Percentiles rank a stretch among this genome's conserved stretches.
Evolutionary conservation across 768 basidiomycete species (phyloP).

Genomic region (Pisolithus albus): DNA sequence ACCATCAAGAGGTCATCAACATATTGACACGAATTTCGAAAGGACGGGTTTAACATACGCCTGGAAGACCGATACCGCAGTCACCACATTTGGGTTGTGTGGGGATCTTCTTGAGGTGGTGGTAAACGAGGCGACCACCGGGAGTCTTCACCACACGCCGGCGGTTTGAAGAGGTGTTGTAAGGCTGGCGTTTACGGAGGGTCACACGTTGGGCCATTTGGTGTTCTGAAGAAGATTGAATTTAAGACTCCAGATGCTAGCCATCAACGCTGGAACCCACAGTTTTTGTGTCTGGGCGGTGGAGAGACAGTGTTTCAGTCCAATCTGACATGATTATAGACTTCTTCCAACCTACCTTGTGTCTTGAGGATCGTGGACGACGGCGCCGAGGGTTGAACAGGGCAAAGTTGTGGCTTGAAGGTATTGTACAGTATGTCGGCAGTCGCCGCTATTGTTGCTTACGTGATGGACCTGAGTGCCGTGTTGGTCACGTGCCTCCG

Average conservation of each 20-base stretch:
- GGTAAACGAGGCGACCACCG: conserved; percentile 96
- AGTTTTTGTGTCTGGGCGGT: background rate
- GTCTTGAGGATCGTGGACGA: conserved; percentile 29
- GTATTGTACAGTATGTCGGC: conserved; percentile 25
- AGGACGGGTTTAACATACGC: conserved; percentile 54
- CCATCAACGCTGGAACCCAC: background rate
- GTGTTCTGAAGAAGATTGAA: conserved; percentile 7
- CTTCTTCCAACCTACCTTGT: conserved; percentile 5
- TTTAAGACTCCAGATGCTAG: background rate
- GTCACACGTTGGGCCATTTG: conserved; percentile 98
- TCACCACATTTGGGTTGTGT: conserved; percentile 97
- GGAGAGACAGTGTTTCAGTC: background rate
- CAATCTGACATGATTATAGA: background rate
- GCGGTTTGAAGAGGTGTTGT: conserved; percentile 97
- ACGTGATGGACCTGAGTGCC: background rate
- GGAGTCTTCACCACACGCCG: conserved; percentile 96
- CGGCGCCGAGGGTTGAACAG: conserved; percentile 21
- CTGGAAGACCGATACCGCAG: conserved; percentile 89
- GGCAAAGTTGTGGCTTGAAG: conserved; percentile 23
- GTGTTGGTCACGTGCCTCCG: conserved; percentile 1
- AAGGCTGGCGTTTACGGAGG: conserved; percentile 95
- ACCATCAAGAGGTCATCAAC: background rate
- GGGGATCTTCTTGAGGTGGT: conserved; percentile 93
- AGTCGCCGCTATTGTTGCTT: conserved; percentile 8
- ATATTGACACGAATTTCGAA: background rate